These are phyloP conservation scores for Chlorella sp. DNA, from an alignment of 139 green algal genomes.

Conservation along the genomic window DNA sequence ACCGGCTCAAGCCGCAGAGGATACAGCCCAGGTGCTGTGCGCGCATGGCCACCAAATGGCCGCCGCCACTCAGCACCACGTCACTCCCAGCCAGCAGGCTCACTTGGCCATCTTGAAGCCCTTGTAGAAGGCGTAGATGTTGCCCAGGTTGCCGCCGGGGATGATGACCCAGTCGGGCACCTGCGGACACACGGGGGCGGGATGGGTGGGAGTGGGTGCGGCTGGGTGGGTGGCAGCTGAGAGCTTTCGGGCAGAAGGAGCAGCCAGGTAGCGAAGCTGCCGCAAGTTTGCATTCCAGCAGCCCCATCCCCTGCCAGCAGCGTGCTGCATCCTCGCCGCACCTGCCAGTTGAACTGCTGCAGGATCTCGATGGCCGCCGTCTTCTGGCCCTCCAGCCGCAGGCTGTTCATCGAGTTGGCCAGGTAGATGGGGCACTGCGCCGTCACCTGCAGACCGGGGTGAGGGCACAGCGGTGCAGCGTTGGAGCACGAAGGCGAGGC, in stretches of 20 bases:
- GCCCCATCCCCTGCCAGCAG: neutral
- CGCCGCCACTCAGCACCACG: too few relatives aligned
- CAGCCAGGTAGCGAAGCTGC: too few relatives aligned
- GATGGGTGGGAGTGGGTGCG: neutral
- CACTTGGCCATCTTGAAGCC: conserved; percentile 86
- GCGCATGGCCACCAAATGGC: too few relatives aligned
- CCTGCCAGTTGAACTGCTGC: conserved; percentile 99
- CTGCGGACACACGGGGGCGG: neutral
- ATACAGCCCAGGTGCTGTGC: too few relatives aligned
- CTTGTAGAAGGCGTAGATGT: conserved; percentile 99
- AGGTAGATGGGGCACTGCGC: conserved; percentile 95
- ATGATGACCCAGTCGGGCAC: conserved; percentile 99
- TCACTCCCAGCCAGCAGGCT: neutral
- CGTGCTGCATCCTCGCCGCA: conserved; percentile 14
- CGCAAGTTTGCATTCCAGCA: too few relatives aligned
- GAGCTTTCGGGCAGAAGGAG: too few relatives aligned
- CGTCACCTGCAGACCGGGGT: neutral
- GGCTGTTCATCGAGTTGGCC: conserved; percentile 98
- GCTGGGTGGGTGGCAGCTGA: too few relatives aligned
- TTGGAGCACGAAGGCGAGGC: too few relatives aligned
- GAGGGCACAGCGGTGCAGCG: too few relatives aligned
- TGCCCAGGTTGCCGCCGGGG: conserved; percentile 98
- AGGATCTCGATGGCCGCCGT: conserved; percentile 99
- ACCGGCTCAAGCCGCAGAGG: too few relatives aligned
- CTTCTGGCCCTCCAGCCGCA: conserved; percentile 99